phyloP scores from a whole-genome alignment of 1,284 basidiomycete species.

The Exobasidium rhododendri region DNA sequence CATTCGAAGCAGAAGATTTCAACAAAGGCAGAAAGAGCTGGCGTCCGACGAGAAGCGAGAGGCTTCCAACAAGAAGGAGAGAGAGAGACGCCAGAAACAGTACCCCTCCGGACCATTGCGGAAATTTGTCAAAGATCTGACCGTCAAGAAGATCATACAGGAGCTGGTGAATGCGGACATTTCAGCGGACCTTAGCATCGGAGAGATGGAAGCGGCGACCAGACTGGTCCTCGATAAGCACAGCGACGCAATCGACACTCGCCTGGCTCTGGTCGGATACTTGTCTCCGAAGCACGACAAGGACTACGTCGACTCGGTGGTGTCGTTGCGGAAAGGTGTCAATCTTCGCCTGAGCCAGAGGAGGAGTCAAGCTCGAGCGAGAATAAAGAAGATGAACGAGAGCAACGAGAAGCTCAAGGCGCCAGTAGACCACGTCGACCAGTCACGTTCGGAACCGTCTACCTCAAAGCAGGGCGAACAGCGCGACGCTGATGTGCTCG shows the following conservation, averaged over 20 bases:
- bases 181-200: background rate
- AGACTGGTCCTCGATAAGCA: background rate
- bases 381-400: too few species aligned
- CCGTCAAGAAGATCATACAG: background rate
- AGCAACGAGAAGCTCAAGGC: too few species aligned
- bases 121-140: background rate
- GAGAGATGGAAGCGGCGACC: background rate
- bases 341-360: too few species aligned
- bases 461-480: too few species aligned
- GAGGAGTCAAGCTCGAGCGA: too few species aligned
- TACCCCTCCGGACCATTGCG: background rate
- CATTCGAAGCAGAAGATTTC: background rate
- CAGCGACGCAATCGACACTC: background rate
- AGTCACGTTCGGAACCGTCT: too few species aligned
- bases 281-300: background rate
- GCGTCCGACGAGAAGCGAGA: background rate
- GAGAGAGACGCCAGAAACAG: background rate
- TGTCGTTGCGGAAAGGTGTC: background rate
- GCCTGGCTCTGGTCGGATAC: background rate
- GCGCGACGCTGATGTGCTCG: too few species aligned
- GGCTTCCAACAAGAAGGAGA: background rate
- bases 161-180: background rate
- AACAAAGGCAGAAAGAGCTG: background rate
- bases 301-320: background rate
- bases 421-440: too few species aligned